phyloP scores from a whole-genome alignment of 2,329 filamentous ascomycete species.

The Colletotrichum incanum region DNA sequence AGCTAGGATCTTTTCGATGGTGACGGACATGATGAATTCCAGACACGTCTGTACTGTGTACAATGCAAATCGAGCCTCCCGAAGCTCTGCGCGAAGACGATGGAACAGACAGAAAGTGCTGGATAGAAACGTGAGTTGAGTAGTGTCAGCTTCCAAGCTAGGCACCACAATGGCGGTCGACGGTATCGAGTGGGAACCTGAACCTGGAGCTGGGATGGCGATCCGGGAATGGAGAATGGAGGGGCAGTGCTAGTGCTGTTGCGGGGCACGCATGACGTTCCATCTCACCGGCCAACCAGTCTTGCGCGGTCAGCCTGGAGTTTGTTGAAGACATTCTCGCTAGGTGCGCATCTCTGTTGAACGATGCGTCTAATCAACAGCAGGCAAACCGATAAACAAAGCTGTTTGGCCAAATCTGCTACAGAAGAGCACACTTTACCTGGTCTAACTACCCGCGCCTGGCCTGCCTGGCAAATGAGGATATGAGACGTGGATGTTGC shows the following conservation, averaged over 20 bases:
- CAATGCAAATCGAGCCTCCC: slow-evolving; percentile 2
- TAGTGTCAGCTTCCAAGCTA: slow-evolving; percentile 30
- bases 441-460: background rate
- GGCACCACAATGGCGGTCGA: slow-evolving; percentile 42
- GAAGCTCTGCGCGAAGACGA: slow-evolving; percentile 6
- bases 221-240: slow-evolving; percentile 29
- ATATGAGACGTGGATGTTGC: background rate
- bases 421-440: background rate
- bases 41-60: background rate
- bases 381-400: no score
- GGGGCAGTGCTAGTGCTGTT: slow-evolving; percentile 39
- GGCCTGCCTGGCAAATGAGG: background rate
- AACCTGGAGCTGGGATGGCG: slow-evolving; percentile 30
- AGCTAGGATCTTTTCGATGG: slow-evolving; percentile 81
- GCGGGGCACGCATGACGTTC: slow-evolving; percentile 43
- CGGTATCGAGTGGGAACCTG: slow-evolving; percentile 32
- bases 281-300: slow-evolving; percentile 2
- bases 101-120: background rate
- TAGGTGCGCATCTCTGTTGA: background rate
- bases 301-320: background rate
- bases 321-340: background rate
- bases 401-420: background rate
- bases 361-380: background rate
- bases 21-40: slow-evolving; percentile 64
- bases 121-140: slow-evolving; percentile 20